These are phyloP conservation scores for Parmales sp. DNA, from an alignment of 108 stramenopile species.

Conservation along the genomic window DNA sequence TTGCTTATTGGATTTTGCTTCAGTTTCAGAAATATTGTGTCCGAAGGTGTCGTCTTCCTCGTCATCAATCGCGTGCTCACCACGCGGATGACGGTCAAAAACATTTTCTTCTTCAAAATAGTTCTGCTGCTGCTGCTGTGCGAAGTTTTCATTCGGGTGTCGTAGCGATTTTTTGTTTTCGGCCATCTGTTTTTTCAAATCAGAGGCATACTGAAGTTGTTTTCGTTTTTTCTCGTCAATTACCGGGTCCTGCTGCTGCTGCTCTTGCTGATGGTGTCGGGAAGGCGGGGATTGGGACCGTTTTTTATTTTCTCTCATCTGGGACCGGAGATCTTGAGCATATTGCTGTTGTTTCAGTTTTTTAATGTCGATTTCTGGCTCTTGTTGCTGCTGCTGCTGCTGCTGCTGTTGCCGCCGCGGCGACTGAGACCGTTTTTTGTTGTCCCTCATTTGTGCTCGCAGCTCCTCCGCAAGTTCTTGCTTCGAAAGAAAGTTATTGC, in stretches of 20 bases:
- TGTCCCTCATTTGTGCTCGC: not conserved
- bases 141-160: not conserved
- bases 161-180: too few species aligned
- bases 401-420: not conserved
- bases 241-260: too few species aligned
- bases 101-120: too few species aligned
- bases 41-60: constrained; percentile 8
- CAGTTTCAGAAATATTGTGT: not conserved
- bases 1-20: not conserved
- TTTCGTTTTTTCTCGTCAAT: too few species aligned
- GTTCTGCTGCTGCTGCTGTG: not conserved
- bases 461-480: not conserved
- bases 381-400: not conserved
- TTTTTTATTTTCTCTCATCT: too few species aligned
- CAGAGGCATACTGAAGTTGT: too few species aligned
- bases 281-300: not conserved
- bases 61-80: not conserved
- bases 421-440: not conserved
- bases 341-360: not conserved
- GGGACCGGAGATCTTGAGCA: not conserved
- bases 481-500: not conserved
- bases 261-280: too few species aligned
- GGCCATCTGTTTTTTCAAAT: too few species aligned
- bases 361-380: not conserved
- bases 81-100: too few species aligned